These are phyloP conservation scores for Trametes gibbosa DNA, from an alignment of 768 basidiomycete species.

Conservation along the genomic window DNA sequence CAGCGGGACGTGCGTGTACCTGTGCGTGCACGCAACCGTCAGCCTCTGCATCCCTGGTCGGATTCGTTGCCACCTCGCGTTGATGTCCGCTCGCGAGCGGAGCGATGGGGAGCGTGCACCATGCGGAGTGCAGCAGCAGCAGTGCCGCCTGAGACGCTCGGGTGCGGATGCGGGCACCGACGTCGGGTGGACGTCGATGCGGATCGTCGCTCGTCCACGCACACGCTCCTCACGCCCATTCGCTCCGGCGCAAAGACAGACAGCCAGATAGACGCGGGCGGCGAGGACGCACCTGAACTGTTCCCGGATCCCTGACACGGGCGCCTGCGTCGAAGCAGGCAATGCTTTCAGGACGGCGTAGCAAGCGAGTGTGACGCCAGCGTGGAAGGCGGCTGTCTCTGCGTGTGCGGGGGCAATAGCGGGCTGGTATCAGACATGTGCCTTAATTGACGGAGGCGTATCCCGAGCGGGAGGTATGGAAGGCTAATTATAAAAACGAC, in stretches of 20 bases:
- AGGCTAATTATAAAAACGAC: constrained; percentile 10
- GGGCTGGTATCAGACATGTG: constrained; percentile 7
- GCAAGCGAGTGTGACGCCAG: constrained; percentile 59
- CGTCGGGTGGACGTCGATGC: not conserved
- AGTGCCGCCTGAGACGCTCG: not conserved
- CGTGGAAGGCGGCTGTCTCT: constrained; percentile 80
- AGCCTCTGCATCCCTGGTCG: not conserved
- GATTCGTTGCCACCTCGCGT: not conserved
- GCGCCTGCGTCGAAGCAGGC: constrained; percentile 5
- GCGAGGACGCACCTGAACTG: constrained; percentile 53
- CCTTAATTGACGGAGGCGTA: not conserved
- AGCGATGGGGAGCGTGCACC: not conserved
- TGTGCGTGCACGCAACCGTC: constrained; percentile 25
- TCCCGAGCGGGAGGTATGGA: not conserved
- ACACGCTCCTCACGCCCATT: too few species aligned
- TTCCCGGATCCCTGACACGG: constrained; percentile 49
- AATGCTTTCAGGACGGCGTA: constrained; percentile 46
- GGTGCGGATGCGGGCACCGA: not conserved
- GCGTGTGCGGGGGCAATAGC: not conserved
- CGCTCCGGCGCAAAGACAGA: not conserved
- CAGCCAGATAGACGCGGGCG: not conserved
- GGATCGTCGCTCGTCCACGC: not conserved
- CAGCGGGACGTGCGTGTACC: constrained; percentile 74
- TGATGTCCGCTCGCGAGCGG: not conserved
- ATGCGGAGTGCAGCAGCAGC: not conserved